phyloP scores from a whole-genome alignment of 2,329 filamentous ascomycete genomes.

The Aspergillus costaricaensis region DNA sequence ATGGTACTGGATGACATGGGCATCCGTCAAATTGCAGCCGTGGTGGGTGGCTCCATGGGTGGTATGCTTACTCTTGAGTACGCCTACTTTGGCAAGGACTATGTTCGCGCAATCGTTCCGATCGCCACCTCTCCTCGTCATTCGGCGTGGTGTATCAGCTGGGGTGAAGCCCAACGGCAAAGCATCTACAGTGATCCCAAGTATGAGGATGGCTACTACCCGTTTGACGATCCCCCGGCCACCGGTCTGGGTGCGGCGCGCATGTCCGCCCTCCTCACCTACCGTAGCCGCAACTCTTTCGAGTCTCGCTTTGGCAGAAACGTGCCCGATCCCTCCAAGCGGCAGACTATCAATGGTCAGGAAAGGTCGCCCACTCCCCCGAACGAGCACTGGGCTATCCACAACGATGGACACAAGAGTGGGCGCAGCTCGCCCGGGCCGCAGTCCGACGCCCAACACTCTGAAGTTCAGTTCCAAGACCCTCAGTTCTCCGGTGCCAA shows the following conservation, averaged over 20 bases:
- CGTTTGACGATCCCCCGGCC: constrained; percentile 80
- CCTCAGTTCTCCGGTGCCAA: constrained; percentile 72
- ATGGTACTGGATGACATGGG: constrained; percentile 57
- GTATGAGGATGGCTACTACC: constrained; percentile 95
- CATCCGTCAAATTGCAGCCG: constrained; percentile 56
- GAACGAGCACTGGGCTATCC: constrained; percentile 74
- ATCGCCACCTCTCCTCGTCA: constrained; percentile 60
- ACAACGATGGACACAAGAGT: constrained; percentile 75
- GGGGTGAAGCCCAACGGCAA: constrained; percentile 60
- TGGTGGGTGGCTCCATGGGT: constrained; percentile 61
- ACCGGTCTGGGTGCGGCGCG: constrained; percentile 89
- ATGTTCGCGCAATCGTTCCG: constrained; percentile 56
- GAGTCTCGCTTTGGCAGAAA: constrained; percentile 94
- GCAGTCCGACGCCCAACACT: constrained; percentile 12
- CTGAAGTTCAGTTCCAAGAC: constrained; percentile 53
- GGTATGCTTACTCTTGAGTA: constrained; percentile 61
- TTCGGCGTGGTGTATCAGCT: constrained; percentile 61
- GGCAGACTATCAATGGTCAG: constrained; percentile 76
- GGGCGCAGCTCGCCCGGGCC: constrained; percentile 31
- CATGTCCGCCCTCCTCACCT: constrained; percentile 95
- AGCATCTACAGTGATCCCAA: constrained; percentile 96
- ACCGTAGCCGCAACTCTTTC: constrained; percentile 94
- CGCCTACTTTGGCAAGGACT: constrained; percentile 70
- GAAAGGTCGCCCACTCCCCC: constrained; percentile 62
- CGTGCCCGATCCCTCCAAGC: constrained; percentile 78